These are phyloP conservation scores for Kodamaea suecica DNA, from an alignment of 1,139 yeast genomes.

Conservation along the genomic window DNA sequence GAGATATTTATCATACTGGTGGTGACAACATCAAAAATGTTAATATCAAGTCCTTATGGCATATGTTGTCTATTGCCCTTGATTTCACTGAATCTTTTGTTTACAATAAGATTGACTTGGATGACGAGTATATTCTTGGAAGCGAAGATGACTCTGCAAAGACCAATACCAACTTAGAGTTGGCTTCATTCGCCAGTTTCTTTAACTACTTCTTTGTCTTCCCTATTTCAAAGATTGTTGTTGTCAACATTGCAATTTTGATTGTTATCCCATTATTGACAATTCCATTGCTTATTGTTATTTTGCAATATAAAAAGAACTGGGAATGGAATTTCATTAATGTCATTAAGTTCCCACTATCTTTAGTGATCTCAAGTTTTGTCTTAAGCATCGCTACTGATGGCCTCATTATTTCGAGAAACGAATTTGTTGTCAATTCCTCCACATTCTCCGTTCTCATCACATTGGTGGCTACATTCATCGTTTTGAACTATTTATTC, in stretches of 20 bases:
- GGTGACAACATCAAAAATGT: slow-evolving; percentile 68
- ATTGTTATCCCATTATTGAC: slow-evolving; percentile 54
- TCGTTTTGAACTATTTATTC: slow-evolving; percentile 54
- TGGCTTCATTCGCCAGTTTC: slow-evolving; percentile 62
- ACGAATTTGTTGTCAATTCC: slow-evolving; percentile 61
- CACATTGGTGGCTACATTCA: slow-evolving; percentile 46
- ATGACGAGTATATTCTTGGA: slow-evolving; percentile 20
- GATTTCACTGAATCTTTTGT: slow-evolving; percentile 50
- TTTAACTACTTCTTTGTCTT: slow-evolving; percentile 56
- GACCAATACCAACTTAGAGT: slow-evolving; percentile 22
- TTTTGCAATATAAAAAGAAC: slow-evolving; percentile 43
- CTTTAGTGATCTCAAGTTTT: slow-evolving; percentile 43
- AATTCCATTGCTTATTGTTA: slow-evolving; percentile 45
- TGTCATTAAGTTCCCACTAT: slow-evolving; percentile 52
- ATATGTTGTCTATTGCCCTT: slow-evolving; percentile 71
- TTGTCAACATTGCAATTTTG: slow-evolving; percentile 49
- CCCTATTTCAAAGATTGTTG: slow-evolving; percentile 46
- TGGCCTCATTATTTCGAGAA: slow-evolving; percentile 31
- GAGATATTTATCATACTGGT: slow-evolving; percentile 79
- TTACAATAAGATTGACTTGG: slow-evolving; percentile 39
- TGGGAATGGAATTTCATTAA: slow-evolving; percentile 46
- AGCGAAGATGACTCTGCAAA: slow-evolving; percentile 3
- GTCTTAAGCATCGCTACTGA: slow-evolving; percentile 36
- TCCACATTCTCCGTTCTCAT: slow-evolving; percentile 35
- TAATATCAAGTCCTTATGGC: slow-evolving; percentile 68